Evolutionary conservation across 768 basidiomycete species (phyloP).

Genomic region (Termitomyces bulborhizus): DNA sequence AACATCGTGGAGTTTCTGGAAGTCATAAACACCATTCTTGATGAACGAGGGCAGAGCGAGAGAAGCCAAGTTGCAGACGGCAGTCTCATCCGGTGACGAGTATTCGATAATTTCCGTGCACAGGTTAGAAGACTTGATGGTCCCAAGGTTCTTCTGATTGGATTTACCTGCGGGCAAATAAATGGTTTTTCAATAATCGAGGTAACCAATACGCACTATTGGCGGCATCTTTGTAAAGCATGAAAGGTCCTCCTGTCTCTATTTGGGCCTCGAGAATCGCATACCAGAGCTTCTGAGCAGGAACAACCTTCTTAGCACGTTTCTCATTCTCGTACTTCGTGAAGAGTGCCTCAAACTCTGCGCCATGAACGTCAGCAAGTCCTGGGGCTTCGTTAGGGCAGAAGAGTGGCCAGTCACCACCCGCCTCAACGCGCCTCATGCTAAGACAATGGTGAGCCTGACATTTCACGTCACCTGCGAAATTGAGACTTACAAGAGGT

Average conservation of each 20-base stretch:
- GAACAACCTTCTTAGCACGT: constrained; percentile 73
- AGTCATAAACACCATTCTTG: constrained; percentile 78
- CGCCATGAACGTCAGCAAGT: constrained; percentile 82
- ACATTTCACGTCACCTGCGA: not conserved
- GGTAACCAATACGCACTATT: constrained; percentile 54
- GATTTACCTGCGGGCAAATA: constrained; percentile 64
- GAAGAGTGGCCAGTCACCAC: constrained; percentile 92
- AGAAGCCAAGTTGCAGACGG: constrained; percentile 98
- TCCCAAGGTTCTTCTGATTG: constrained; percentile 97
- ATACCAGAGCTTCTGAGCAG: constrained; percentile 98
- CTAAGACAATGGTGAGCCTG: constrained; percentile 26
- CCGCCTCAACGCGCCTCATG: constrained; percentile 94
- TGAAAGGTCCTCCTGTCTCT: constrained; percentile 98
- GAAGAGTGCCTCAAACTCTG: constrained; percentile 84
- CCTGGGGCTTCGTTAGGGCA: constrained; percentile 96
- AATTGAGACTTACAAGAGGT: constrained; percentile 70
- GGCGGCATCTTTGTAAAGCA: constrained; percentile 96
- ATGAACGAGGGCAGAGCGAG: constrained; percentile 93
- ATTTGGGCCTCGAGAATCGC: constrained; percentile 95
- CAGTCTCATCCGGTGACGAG: constrained; percentile 93
- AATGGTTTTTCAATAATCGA: not conserved
- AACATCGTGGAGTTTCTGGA: constrained; percentile 92
- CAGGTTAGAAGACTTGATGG: constrained; percentile 98
- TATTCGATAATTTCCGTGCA: constrained; percentile 99
- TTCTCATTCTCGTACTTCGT: constrained; percentile 88